Evolutionary conservation across 129 eudicot species (phyloP).

Genomic region (Tanacetum coccineum): DNA sequence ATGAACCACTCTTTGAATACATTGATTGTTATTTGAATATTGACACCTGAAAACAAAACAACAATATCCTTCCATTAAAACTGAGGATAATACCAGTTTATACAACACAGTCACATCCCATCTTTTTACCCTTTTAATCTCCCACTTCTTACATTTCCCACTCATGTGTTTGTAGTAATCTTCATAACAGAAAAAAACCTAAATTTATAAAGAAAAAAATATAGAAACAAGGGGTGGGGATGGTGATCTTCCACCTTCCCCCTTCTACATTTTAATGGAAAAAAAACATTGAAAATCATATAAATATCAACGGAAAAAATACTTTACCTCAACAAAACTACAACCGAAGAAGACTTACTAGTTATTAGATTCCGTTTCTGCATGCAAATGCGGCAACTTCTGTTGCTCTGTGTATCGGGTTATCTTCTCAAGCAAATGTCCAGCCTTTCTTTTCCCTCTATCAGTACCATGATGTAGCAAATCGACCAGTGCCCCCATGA

Average conservation of each 20-base stretch:
- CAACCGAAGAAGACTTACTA: neutral
- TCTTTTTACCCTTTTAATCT: constrained; percentile 4
- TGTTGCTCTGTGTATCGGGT: constrained; percentile 66
- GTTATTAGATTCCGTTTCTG: constrained; percentile 11
- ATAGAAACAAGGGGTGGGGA: constrained; percentile 26
- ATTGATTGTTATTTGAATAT: no score
- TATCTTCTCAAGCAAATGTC: constrained; percentile 66
- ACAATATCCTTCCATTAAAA: constrained; percentile 49
- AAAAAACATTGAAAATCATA: constrained; percentile 23
- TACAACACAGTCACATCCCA: neutral
- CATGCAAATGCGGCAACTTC: constrained; percentile 35
- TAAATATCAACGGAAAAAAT: constrained; percentile 15
- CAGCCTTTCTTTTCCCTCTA: constrained; percentile 82
- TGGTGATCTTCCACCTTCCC: constrained; percentile 63
- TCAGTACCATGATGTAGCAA: constrained; percentile 73
- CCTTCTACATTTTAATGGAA: constrained; percentile 25
- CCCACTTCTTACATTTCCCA: neutral
- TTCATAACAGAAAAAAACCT: constrained; percentile 20
- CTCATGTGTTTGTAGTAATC: constrained; percentile 23
- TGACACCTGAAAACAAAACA: neutral
- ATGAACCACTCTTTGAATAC: no score
- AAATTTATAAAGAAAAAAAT: constrained; percentile 22
- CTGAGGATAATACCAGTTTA: constrained; percentile 38
- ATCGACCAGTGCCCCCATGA: constrained; percentile 50
- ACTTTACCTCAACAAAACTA: constrained; percentile 9